Base-by-base conservation (phyloP, 108 stramenopile species). In the Seminavis robusta region DNA sequence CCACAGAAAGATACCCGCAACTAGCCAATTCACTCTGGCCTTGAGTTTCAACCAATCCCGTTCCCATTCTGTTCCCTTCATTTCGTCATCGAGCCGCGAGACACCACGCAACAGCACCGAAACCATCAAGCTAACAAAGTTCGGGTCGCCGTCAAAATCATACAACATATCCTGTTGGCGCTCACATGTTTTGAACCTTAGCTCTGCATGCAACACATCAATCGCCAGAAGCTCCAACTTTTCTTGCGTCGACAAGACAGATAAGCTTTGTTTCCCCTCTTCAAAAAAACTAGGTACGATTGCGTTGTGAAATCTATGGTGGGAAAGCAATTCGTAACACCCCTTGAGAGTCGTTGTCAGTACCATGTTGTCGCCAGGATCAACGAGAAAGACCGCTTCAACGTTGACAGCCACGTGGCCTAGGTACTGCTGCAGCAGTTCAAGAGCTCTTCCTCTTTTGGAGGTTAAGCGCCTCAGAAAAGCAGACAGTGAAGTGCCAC, bases 151-250 rank as follows among this genome's bases (percentile, higher is more conserved):
- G 37, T 73, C 74, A 37, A 69, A 69, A 13, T 63, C 63, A 6
- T 55, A 32, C 20, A 63, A 63, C 0, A 26, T 49, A 28, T 61
- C 47, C 21, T 42, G 57, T 56, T 84, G 48, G 24, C 61, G 39
- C 33, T 92, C 86, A 32, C 74, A 83, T 49, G 69, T 60, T 51
- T 72, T 80, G 24, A 93, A 55, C 17, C 70, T 59, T 24, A 93
- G 62, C 59, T 93, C 92, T 15, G 79, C 72, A 56, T 73, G 29
- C 17, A 93, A 52, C 5, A 93, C 45, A 54, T 93, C 89, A 49
- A 90, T 65, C 1, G 88, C 73, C 50, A 88, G 64, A 0, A 59
- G 47, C 59, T 77, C 65, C 24, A 80, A n/a, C n/a, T n/a, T n/a
- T n/a, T n/a, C n/a, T n/a, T n/a, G n/a, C n/a, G n/a, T n/a, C n/a